Evolutionary conservation across 306 rosid genomes (phyloP), one percentile per base, ranked within the genome.

Genomic region (Gillenia trifoliata): DNA sequence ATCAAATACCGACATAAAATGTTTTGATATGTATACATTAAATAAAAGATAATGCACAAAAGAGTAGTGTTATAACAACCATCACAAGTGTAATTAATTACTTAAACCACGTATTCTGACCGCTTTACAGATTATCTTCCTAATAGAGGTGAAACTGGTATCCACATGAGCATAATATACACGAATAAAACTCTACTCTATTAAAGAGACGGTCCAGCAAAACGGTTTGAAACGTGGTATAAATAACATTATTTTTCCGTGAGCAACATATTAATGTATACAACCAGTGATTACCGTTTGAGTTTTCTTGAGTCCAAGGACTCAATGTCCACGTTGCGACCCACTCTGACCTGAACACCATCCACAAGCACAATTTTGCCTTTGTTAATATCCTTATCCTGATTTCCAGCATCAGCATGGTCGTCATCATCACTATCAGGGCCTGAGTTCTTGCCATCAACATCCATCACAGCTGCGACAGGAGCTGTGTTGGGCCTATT

Each of bases 251-350:
- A 55, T 20, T 22, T 23, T 8, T 10, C 4, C 2, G 28, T 54
- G 29, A 26, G 17, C 19, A 59, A 26, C 33, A 55, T 8, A 55
- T 10, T 55, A 55, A 59, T 26, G 31, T 12, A 26, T 59, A 59
- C 13, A 26, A 31, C 28, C 15, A n/a, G 31, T 71, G 9, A 13
- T 25, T 56, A 84, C 87, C 82, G 72, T n/a, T 40, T 80, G 28
- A 83, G 75, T 74, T 28, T 87, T 60, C 26, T 78, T 0, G 76
- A 75, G 19, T 82, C 83, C 76, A 78, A 30, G 8, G 65, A 23
- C 54, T 78, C 61, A 25, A 49, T 20, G 16, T 64, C 69, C 8
- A 22, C 5, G 6, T 38, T 71, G 28, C 41, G 41, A 59, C 68
- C 78, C 19, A 38, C 19, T 61, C 29, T 65, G 26, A 40, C 10